Evolutionary conservation across 148 eudicot species (phyloP).

Genomic region (Rheum nobile): DNA sequence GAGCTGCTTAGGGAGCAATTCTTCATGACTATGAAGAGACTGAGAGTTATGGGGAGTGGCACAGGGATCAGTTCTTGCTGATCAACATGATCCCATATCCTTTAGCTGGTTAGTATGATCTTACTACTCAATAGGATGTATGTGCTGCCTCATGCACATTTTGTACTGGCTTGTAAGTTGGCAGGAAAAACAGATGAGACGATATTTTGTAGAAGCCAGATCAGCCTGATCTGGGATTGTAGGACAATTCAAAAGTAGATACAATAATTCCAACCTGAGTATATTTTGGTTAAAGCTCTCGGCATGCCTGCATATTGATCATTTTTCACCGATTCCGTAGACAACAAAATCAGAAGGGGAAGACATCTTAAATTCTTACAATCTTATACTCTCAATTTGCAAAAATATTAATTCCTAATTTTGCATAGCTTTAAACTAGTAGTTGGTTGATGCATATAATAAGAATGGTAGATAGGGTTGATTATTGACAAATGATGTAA

Average conservation of each 20-base stretch:
- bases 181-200: not conserved
- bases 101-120: not conserved
- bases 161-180: not conserved
- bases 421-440: too few species aligned
- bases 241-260: not conserved
- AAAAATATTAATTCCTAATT: too few species aligned
- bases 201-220: not conserved
- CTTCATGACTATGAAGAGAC: constrained; percentile 6
- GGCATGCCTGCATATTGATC: not conserved
- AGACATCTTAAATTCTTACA: not conserved
- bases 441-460: too few species aligned
- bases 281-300: not conserved
- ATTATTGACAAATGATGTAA: too few species aligned
- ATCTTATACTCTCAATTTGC: not conserved
- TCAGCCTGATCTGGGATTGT: constrained; percentile 5
- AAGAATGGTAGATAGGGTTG: too few species aligned
- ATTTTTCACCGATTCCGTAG: not conserved
- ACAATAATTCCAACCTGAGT: not conserved
- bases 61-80: constrained; percentile 7
- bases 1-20: not conserved
- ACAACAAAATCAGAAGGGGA: not conserved
- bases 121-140: not conserved
- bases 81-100: constrained; percentile 7
- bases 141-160: constrained; percentile 7
- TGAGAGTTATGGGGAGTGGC: constrained; percentile 9